phyloP scores from a whole-genome alignment of 2,329 filamentous ascomycete species.

The Ceratocystis lukuohia region DNA sequence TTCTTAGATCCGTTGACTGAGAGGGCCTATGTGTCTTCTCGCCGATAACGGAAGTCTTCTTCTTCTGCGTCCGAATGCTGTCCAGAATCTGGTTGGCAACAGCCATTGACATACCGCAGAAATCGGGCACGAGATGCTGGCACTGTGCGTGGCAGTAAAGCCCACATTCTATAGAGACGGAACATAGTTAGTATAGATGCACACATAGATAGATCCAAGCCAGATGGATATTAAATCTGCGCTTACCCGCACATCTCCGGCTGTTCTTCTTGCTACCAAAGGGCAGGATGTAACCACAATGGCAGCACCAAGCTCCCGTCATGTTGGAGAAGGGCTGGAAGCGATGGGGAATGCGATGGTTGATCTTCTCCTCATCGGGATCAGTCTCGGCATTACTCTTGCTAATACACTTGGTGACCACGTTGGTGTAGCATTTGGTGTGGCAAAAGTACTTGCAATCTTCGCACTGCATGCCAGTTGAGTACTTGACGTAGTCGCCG shows the following conservation, averaged over 20 bases:
- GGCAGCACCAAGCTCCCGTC: conserved; percentile 98
- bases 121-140: conserved; percentile 91
- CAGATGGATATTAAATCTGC: not conserved
- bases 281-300: conserved; percentile 90
- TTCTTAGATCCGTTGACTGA: conserved; percentile 30
- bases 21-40: conserved; percentile 52
- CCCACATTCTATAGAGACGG: conserved; percentile 55
- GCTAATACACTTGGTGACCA: conserved; percentile 98
- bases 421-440: conserved; percentile 89
- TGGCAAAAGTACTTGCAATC: conserved; percentile 99
- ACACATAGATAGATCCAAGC: not conserved
- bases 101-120: conserved; percentile 98
- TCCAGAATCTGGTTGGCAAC: conserved; percentile 87
- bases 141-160: conserved; percentile 86
- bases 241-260: conserved; percentile 72
- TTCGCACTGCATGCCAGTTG: conserved; percentile 95
- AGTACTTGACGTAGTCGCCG: conserved; percentile 96
- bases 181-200: conserved; percentile 23
- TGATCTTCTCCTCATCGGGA: conserved; percentile 98
- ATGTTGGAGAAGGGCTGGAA: conserved; percentile 96
- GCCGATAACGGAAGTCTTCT: conserved; percentile 42
- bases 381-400: conserved; percentile 98
- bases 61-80: conserved; percentile 69
- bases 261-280: conserved; percentile 82
- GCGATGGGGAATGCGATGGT: conserved; percentile 94